These are phyloP conservation scores for Podospora tetraspora DNA, from an alignment of 495 filamentous ascomycete genomes.

Conservation along the genomic window DNA sequence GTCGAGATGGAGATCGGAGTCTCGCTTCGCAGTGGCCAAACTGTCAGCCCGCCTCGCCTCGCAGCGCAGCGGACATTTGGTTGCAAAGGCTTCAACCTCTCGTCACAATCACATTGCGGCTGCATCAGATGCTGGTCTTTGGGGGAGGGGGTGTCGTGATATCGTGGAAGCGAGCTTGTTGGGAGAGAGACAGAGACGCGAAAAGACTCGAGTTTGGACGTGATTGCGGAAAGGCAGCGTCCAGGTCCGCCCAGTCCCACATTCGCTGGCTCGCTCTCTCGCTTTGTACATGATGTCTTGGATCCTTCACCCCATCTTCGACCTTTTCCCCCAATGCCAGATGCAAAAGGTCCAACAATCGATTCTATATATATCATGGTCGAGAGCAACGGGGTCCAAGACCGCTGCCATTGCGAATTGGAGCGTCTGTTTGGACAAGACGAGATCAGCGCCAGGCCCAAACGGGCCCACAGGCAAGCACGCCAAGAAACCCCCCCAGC, in stretches of 20 bases:
- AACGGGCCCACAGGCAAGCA: neutral
- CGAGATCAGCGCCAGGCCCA: neutral
- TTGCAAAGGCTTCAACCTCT: neutral
- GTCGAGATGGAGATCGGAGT: neutral
- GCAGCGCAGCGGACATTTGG: conserved; percentile 6
- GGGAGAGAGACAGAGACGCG: neutral
- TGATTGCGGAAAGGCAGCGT: no score
- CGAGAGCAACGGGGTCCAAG: neutral
- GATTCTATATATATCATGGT: neutral
- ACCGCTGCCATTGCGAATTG: neutral
- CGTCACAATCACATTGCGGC: conserved; percentile 10
- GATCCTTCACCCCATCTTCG: neutral
- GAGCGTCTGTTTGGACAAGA: neutral
- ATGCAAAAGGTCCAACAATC: no score
- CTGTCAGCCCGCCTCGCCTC: neutral
- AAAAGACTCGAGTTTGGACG: no score
- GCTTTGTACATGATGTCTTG: neutral
- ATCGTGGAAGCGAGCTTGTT: neutral
- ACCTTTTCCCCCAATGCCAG: no score
- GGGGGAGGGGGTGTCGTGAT: neutral
- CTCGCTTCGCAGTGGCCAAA: neutral
- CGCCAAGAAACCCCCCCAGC: neutral
- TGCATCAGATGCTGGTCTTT: conserved; percentile 2
- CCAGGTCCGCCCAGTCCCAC: no score
- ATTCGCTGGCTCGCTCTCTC: neutral